Evolutionary conservation across 2,329 filamentous ascomycete species (phyloP), one percentile per base, ranked within the genome.

Genomic region (Tolypocladium ophioglossoides): DNA sequence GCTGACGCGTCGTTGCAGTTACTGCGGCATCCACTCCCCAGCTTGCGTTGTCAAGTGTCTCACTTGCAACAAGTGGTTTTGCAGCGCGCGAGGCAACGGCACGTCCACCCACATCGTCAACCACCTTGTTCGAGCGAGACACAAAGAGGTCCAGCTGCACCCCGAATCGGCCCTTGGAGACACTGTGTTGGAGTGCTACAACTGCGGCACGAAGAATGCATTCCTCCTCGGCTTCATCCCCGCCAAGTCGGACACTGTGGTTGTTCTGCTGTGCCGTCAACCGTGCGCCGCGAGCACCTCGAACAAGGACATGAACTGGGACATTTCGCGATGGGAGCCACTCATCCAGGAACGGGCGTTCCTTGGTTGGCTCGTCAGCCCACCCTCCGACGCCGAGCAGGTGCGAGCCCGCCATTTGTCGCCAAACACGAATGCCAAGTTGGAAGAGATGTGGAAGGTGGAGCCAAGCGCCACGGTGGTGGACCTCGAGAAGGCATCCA

Each of bases 231-330:
- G 94, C 8, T 99, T 99, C 69, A 99, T 99, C 62, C 95, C 94
- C 11, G 94, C 94, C 54, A 99, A 99, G 69, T 97, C 94, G 12
- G 95, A 99, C 66, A 96, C 94, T 0, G 94, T 99, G 32, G 95
- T 99, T 9, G 94, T 99, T 27, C 83, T 99, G 47, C 81, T 99
- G 39, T 99, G 94, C 70, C 91, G 94, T 57, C 94, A 97, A 71
- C 94, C 94, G 49, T 99, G 94, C 70, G 94, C 92, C 37, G 87
- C 94, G 32, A 92, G 89, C 74, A 88, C 91, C 1, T 97, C 94
- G 37, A 92, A 90, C 60, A 99, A 99, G 73, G 94, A 99, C 66
- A 97, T 99, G 91, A 99, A 94, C 70, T 99, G 94, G 94, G 94
- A 99, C 69, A 95, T 91, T 7, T 95, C 92, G 30, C 85, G 91